Evolutionary conservation across 75 land plant species (phyloP).

Genomic region (Picea sitchensis): DNA sequence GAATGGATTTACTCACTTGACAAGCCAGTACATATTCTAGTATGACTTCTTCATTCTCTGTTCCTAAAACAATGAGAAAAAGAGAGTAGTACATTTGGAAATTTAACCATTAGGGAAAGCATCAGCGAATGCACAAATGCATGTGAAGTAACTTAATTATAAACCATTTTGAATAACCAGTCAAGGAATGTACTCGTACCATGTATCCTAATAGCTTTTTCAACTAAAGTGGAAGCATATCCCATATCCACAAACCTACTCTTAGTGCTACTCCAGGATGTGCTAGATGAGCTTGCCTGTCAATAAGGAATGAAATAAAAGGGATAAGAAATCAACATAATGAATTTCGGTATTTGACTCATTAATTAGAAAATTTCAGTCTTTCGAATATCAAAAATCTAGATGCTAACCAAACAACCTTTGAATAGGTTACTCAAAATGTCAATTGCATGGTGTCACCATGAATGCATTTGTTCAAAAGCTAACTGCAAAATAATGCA

Average conservation of each 20-base stretch:
- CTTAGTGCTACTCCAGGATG: conserved; percentile 2
- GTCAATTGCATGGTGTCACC: too few species aligned
- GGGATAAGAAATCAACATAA: too few species aligned
- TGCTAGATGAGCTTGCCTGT: background rate
- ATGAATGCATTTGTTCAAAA: too few species aligned
- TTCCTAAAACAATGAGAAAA: background rate
- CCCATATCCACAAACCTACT: conserved; percentile 1
- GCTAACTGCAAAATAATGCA: too few species aligned
- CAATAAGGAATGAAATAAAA: background rate
- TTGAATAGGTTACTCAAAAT: too few species aligned
- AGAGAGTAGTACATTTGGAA: background rate
- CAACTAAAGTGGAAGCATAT: background rate
- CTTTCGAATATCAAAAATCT: too few species aligned
- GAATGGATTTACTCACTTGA: background rate
- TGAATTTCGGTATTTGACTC: too few species aligned
- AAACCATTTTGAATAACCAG: background rate
- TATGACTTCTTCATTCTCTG: background rate
- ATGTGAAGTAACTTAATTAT: background rate
- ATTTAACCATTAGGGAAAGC: background rate
- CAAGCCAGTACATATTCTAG: background rate
- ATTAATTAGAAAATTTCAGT: too few species aligned
- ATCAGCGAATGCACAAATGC: background rate
- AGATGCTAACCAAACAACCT: too few species aligned
- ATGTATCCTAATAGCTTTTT: background rate
- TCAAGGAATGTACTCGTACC: background rate